A percentile compares a stretch with the other conserved stretches of the same genome.
Conservation (phyloP, 2,329 filamentous ascomycete genomes). For the Curvularia verruculosa region DNA sequence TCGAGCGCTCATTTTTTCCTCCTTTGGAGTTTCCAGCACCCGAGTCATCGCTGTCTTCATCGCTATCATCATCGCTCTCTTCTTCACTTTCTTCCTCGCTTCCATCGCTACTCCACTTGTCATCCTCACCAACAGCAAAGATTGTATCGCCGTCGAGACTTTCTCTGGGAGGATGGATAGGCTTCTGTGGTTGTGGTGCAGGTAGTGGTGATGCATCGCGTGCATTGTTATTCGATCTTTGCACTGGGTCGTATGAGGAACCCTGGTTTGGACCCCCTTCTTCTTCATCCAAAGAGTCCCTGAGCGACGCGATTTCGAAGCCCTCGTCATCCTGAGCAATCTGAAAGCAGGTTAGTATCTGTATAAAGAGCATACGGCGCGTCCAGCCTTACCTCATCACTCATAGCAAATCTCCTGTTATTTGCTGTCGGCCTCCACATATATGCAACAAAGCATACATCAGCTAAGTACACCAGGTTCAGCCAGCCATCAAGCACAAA, state of each 20-base stretch:
- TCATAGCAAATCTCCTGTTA: constrained; percentile 97
- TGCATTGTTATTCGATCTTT: constrained; percentile 33
- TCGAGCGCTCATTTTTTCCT: constrained; percentile 38
- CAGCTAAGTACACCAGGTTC: constrained; percentile 92
- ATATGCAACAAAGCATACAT: constrained; percentile 92
- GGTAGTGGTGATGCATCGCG: constrained; percentile 58
- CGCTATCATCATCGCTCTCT: constrained; percentile 11
- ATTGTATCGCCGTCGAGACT: constrained; percentile 90
- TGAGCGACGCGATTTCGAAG: constrained; percentile 94
- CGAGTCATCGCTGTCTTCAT: constrained; percentile 7
- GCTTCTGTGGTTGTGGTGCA: constrained; percentile 59
- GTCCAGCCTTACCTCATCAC: constrained; percentile 72
- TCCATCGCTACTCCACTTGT: constrained; percentile 77
- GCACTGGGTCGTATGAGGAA: constrained; percentile 50
- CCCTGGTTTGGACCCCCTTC: constrained; percentile 53
- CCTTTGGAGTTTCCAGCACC: constrained; percentile 43
- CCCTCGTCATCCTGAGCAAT: constrained; percentile 98
- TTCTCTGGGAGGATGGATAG: constrained; percentile 58
- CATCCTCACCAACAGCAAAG: constrained; percentile 88
- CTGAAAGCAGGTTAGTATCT: constrained; percentile 51
- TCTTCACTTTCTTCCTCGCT: constrained; percentile 13
- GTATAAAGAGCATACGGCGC: not conserved
- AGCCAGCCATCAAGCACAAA: constrained; percentile 97
- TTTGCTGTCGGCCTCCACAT: constrained; percentile 96
- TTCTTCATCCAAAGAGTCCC: constrained; percentile 72